A percentile compares a stretch with the other conserved stretches of the same genome.
Evolutionary conservation across 2,329 filamentous ascomycete species (phyloP).

Genomic region (Neopestalotiopsis sp.): DNA sequence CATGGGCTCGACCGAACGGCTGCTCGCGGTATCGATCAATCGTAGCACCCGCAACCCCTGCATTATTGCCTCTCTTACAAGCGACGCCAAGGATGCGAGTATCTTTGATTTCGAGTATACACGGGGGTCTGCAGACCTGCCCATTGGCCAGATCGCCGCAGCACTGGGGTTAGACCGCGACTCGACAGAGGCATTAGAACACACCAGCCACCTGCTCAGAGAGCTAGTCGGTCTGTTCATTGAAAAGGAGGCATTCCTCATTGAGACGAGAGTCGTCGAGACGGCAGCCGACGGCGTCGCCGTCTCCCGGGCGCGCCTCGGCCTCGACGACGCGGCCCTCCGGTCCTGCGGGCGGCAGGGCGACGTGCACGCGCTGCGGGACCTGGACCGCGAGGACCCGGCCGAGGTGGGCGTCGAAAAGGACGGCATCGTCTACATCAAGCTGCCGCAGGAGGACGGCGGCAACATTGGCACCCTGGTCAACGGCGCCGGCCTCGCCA

Average conservation of each 20-base stretch:
- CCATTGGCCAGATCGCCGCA: slow-evolving; percentile 45
- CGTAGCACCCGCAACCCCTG: slow-evolving; percentile 66
- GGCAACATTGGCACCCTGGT: slow-evolving; percentile 81
- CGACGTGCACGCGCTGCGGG: slow-evolving; percentile 63
- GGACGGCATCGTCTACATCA: slow-evolving; percentile 81
- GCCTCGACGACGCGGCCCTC: slow-evolving; percentile 74
- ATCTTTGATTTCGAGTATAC: slow-evolving; percentile 68
- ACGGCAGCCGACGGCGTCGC: slow-evolving; percentile 41
- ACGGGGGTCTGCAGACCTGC: slow-evolving; percentile 47
- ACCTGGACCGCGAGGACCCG: slow-evolving; percentile 53
- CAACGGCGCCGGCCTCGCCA: slow-evolving; percentile 87
- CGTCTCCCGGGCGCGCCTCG: slow-evolving; percentile 60
- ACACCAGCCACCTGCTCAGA: slow-evolving; percentile 54
- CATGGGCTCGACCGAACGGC: slow-evolving; percentile 44
- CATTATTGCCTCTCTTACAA: slow-evolving; percentile 63
- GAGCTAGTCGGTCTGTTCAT: slow-evolving; percentile 64
- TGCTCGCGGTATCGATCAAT: slow-evolving; percentile 69
- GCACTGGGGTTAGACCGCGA: slow-evolving; percentile 58
- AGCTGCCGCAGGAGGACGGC: slow-evolving; percentile 46
- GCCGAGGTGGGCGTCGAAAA: slow-evolving; percentile 68
- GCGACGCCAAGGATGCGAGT: slow-evolving; percentile 46
- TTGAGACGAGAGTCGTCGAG: slow-evolving; percentile 54
- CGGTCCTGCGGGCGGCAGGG: slow-evolving; percentile 65
- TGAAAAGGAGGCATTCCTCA: slow-evolving; percentile 68
- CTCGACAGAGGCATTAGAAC: slow-evolving; percentile 45